Evolutionary conservation across 177 flowering plant species (phyloP), one percentile per base, ranked within the genome.

Genomic region (Vitis hybrid): DNA sequence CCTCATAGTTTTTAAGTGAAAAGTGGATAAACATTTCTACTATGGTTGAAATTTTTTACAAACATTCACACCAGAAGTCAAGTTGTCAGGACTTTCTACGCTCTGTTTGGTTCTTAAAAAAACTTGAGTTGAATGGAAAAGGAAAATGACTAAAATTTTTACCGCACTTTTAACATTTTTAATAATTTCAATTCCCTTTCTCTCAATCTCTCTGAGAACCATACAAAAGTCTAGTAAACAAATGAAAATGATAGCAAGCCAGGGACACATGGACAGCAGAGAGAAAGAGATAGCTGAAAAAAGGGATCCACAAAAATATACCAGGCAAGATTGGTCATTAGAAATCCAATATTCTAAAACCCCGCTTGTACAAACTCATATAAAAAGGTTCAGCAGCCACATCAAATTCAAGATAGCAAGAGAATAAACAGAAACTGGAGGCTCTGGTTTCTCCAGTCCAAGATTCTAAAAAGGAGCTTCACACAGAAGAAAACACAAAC

Each of bases 221-320:
- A 40, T 40, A 40, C 48, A 40, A 40, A 40, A 5, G 48, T 6
- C 48, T 40, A 40, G 48, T 30, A 48, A 58, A 48, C 21, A 48
- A 6, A 11, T 56, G 18, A 30, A 46, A 52, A 13, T n/a, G 6
- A 56, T 21, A 57, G 56, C 56, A 67, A 70, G 59, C 56, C 46
- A 60, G 50, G 35, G 66, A 65, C 49, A 70, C 17, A 64, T 46
- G 27, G 32, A 40, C 48, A 10, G 21, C 32, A 35, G 30, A 48
- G 56, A 59, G 64, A 63, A 50, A 73, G 50, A 24, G 51, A 67
- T 63, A 64, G 50, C 17, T 48, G 65, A 73, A 35, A 30, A 49
- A 70, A 70, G 67, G 75, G 66, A 76, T 76, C 79, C 73, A 79
- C 69, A 73, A 24, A 69, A 63, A 70, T 60, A 17, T 49, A 62